A percentile compares a stretch with the other conserved stretches of the same genome.
Conservation (phyloP, 768 basidiomycete species). For the Solioccasus polychromus region DNA sequence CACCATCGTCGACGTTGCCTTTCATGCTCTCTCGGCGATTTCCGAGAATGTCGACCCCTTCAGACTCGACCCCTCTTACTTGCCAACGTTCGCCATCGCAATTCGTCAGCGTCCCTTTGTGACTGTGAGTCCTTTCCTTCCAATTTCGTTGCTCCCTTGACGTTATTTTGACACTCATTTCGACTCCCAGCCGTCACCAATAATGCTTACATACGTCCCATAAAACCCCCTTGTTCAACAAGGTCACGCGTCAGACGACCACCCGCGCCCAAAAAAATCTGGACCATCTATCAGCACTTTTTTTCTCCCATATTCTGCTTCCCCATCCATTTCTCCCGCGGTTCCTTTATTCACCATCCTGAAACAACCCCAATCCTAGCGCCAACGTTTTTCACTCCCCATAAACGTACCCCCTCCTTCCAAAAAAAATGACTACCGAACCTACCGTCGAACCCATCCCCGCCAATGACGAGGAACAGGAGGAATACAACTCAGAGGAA, state of each 20-base stretch:
- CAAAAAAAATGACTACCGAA: conserved; percentile 22
- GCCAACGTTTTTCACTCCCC: conserved; percentile 7
- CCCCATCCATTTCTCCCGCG: conserved; percentile 5
- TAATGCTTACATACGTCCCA: conserved; percentile 8
- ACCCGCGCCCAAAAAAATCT: background rate
- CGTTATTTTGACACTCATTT: conserved; percentile 13
- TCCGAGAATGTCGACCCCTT: conserved; percentile 12
- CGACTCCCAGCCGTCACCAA: background rate
- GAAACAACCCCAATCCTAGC: conserved; percentile 9
- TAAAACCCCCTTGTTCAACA: conserved; percentile 1
- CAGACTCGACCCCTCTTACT: conserved; percentile 7
- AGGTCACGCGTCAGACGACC: conserved; percentile 5
- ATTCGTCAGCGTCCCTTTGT: conserved; percentile 17
- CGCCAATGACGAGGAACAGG: background rate
- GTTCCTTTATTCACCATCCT: conserved; percentile 11
- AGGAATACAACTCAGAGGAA: conserved; percentile 19
- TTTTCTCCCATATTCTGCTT: background rate
- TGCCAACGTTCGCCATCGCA: conserved; percentile 26
- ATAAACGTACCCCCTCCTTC: background rate
- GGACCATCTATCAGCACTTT: background rate
- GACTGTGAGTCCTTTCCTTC: conserved; percentile 9
- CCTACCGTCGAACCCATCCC: conserved; percentile 13
- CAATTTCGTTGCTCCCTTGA: conserved; percentile 14
- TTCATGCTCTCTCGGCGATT: conserved; percentile 13
- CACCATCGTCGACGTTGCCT: background rate